These are phyloP conservation scores for Thermomucor indicae-seudaticae DNA, from an alignment of 371 early-diverging fungal species.

Conservation along the genomic window DNA sequence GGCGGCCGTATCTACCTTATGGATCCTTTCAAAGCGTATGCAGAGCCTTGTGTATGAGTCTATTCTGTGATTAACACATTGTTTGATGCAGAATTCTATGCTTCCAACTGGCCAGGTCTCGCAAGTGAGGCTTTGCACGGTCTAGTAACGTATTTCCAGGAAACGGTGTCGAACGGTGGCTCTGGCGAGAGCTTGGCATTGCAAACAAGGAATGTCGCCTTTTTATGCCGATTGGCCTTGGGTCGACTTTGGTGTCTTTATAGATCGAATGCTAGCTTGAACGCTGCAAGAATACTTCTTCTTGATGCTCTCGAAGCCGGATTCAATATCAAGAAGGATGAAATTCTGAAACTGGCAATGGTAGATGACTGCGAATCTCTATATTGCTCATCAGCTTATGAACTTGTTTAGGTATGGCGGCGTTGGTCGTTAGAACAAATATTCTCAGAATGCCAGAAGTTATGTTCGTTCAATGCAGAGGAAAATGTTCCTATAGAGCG, in stretches of 20 bases:
- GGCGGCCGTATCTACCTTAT: slow-evolving; percentile 9
- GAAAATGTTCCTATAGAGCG: no score
- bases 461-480: no score
- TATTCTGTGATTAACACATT: neutral
- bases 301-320: slow-evolving; percentile 14
- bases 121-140: neutral
- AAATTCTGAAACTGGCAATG: slow-evolving; percentile 13
- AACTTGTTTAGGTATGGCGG: neutral
- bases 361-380: slow-evolving; percentile 7
- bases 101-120: neutral
- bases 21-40: slow-evolving; percentile 19
- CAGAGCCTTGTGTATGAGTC: neutral
- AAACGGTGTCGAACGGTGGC: neutral
- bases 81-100: neutral
- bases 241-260: slow-evolving; percentile 29
- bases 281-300: slow-evolving; percentile 8
- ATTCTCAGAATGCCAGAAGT: no score
- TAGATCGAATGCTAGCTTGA: slow-evolving; percentile 7
- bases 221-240: slow-evolving; percentile 13
- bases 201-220: slow-evolving; percentile 12
- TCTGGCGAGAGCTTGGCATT: no score
- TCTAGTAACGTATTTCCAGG: neutral
- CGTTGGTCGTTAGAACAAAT: neutral
- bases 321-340: slow-evolving; percentile 13
- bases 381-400: neutral